Percentiles rank a stretch among this genome's conserved stretches.
phyloP scores from a whole-genome alignment of 495 filamentous ascomycete genomes.

The Lophium mytilinum region DNA sequence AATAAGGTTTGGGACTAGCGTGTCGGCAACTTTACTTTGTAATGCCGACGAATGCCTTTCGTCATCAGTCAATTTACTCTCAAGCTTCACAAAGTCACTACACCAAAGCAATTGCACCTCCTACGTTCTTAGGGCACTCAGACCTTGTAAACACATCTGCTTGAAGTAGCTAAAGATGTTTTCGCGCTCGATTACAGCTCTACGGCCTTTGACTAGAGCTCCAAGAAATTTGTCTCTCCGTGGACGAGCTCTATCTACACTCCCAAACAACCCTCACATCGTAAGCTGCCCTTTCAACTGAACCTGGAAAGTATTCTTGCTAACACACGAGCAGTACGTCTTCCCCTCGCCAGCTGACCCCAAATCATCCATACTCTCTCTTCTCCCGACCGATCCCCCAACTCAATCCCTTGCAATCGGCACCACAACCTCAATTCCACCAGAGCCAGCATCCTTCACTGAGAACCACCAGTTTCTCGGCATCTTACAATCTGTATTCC shows the following conservation, averaged over 20 bases:
- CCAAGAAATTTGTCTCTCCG: not conserved
- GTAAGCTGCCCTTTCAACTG: conserved; percentile 30
- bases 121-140: too few species aligned
- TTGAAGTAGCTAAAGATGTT: too few species aligned
- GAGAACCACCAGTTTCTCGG: conserved; percentile 70
- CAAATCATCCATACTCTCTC: conserved; percentile 54
- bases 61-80: too few species aligned
- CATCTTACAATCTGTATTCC: conserved; percentile 67
- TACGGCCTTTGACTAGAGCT: not conserved
- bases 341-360: conserved; percentile 46
- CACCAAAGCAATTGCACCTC: too few species aligned
- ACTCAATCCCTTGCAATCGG: conserved; percentile 65
- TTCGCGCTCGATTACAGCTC: not conserved
- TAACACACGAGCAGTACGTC: conserved; percentile 53
- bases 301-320: not conserved
- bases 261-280: conserved; percentile 24
- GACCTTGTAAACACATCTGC: too few species aligned
- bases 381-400: conserved; percentile 68
- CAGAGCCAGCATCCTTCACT: conserved; percentile 64
- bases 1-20: too few species aligned
- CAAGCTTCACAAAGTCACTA: too few species aligned
- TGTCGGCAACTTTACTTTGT: too few species aligned
- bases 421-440: conserved; percentile 61
- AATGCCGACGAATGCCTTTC: too few species aligned
- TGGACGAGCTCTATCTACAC: conserved; percentile 15